A percentile compares a stretch with the other conserved stretches of the same genome.
phyloP scores from a whole-genome alignment of 2,329 filamentous ascomycete species.

The Aspergillus terreus region DNA sequence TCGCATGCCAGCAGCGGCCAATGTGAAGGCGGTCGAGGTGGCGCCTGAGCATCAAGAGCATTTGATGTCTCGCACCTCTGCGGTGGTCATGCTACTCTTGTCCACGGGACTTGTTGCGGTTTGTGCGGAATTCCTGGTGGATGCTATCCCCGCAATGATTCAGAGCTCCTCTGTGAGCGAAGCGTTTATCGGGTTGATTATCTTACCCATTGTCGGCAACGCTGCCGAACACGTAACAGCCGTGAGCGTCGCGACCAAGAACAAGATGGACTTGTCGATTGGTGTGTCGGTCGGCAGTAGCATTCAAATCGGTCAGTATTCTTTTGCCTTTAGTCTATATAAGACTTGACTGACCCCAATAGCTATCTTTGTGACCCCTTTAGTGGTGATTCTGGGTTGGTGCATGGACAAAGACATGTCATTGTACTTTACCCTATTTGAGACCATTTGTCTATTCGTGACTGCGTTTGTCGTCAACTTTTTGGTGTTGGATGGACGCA shows the following conservation, averaged over 20 bases:
- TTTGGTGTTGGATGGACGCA: constrained; percentile 76
- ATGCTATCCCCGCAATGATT: constrained; percentile 67
- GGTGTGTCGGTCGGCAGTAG: constrained; percentile 75
- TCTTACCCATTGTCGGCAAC: constrained; percentile 79
- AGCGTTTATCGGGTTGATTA: constrained; percentile 75
- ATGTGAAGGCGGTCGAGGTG: constrained; percentile 10
- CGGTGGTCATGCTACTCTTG: constrained; percentile 52
- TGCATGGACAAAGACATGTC: constrained; percentile 69
- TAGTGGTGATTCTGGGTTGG: constrained; percentile 76
- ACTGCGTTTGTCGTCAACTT: constrained; percentile 83
- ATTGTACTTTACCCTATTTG: constrained; percentile 59
- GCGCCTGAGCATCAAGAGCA: constrained; percentile 17
- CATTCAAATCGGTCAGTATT: constrained; percentile 62
- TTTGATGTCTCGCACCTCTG: constrained; percentile 54
- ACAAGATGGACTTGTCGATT: constrained; percentile 81
- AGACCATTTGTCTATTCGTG: constrained; percentile 70
- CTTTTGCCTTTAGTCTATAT: fast-evolving
- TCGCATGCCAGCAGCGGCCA: constrained; percentile 19
- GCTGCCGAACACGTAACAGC: constrained; percentile 79
- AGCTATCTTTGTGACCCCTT: constrained; percentile 71
- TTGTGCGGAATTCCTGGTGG: constrained; percentile 69
- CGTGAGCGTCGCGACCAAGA: constrained; percentile 74
- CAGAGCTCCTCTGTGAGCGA: constrained; percentile 58
- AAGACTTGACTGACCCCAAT: constrained; percentile 3
- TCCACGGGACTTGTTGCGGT: constrained; percentile 58